Conservation (phyloP, 164 flowering plant genomes). For the Euptelea pleiosperma region DNA sequence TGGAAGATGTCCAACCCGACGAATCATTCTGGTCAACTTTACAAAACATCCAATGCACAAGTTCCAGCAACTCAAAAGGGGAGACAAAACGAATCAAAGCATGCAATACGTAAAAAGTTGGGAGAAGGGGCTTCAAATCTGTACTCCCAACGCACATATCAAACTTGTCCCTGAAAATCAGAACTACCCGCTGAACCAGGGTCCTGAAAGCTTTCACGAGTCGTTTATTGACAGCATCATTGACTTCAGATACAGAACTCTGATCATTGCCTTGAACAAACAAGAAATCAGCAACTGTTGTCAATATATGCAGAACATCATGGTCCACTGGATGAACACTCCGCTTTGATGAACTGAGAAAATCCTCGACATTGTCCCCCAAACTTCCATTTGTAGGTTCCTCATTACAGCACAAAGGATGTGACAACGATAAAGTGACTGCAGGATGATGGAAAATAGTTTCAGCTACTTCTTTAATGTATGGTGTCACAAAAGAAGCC, state of each 20-base stretch:
- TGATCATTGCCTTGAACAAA: conserved; percentile 22
- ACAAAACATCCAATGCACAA: conserved; percentile 55
- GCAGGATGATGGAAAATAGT: conserved; percentile 67
- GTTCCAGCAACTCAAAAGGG: conserved; percentile 67
- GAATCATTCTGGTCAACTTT: conserved; percentile 29
- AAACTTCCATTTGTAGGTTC: conserved; percentile 16
- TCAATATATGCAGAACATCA: conserved; percentile 41
- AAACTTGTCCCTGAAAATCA: conserved; percentile 42
- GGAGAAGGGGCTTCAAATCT: conserved; percentile 40
- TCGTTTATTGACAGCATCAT: conserved; percentile 17
- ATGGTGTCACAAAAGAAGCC: conserved; percentile 16
- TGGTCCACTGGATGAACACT: conserved; percentile 41
- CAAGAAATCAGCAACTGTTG: conserved; percentile 34
- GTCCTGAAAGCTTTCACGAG: conserved; percentile 36
- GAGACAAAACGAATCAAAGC: conserved; percentile 46
- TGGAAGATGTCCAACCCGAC: conserved; percentile 16
- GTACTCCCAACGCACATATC: conserved; percentile 28
- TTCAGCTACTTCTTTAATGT: conserved; percentile 38
- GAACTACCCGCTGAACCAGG: conserved; percentile 34
- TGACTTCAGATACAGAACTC: conserved; percentile 11
- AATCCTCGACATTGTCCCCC: conserved; percentile 24
- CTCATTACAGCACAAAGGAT: conserved; percentile 27
- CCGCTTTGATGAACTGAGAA: conserved; percentile 27
- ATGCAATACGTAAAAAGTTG: conserved; percentile 39
- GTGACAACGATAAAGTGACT: conserved; percentile 32